Conservation (phyloP, 495 filamentous ascomycete genomes). For the Xylaria longipes region DNA sequence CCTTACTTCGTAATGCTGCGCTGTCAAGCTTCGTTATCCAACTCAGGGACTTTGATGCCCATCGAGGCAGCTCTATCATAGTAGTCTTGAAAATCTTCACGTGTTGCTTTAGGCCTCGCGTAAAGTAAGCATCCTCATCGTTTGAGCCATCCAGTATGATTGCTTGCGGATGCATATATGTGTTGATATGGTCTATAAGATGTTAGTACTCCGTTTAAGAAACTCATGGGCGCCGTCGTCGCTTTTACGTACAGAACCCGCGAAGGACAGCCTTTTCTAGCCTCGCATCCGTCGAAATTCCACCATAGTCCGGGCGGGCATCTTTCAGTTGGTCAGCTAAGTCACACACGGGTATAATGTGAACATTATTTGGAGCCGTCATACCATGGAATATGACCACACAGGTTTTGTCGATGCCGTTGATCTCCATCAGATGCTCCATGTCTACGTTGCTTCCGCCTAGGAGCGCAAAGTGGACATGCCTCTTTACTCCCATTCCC, state of each 20-base stretch:
- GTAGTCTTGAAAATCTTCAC: slow-evolving; percentile 50
- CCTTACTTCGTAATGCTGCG: slow-evolving; percentile 68
- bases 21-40: slow-evolving; percentile 82
- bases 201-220: neutral
- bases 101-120: slow-evolving; percentile 56
- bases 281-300: slow-evolving; percentile 58
- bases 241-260: slow-evolving; percentile 47
- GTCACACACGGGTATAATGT: too few relatives aligned
- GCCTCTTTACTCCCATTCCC: slow-evolving; percentile 59
- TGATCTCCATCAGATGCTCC: slow-evolving; percentile 59
- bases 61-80: slow-evolving; percentile 71
- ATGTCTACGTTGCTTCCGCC: slow-evolving; percentile 60
- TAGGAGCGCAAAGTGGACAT: slow-evolving; percentile 66
- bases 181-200: slow-evolving; percentile 54
- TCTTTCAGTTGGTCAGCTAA: slow-evolving; percentile 46
- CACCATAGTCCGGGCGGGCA: slow-evolving; percentile 59
- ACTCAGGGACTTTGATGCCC: slow-evolving; percentile 63
- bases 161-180: slow-evolving; percentile 64
- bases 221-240: neutral
- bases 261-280: slow-evolving; percentile 49
- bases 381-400: slow-evolving; percentile 62
- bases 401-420: slow-evolving; percentile 62
- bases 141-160: slow-evolving; percentile 59
- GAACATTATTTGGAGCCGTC: neutral
- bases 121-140: slow-evolving; percentile 61